These are phyloP conservation scores for Candida orba DNA, from an alignment of 805 yeast species.

Conservation along the genomic window DNA sequence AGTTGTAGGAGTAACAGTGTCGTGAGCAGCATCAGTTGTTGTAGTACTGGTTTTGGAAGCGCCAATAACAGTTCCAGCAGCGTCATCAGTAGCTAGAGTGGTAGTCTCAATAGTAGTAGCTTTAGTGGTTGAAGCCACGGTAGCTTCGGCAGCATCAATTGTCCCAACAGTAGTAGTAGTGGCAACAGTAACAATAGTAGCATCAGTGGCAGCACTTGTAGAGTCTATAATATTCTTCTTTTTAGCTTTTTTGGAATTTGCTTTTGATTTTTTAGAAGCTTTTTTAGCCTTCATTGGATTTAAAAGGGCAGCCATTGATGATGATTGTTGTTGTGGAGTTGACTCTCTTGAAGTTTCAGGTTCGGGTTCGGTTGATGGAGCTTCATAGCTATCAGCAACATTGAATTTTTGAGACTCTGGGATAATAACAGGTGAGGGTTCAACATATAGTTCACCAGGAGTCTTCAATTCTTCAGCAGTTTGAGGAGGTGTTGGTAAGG, in stretches of 20 bases:
- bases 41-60: neutral
- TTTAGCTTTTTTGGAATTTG: conserved; percentile 1
- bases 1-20: neutral
- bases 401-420: conserved; percentile 8
- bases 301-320: neutral
- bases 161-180: neutral
- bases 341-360: conserved; percentile 1
- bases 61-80: neutral
- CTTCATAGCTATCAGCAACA: conserved; percentile 1
- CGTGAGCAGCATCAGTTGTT: neutral
- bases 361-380: neutral
- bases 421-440: conserved; percentile 1
- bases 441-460: neutral
- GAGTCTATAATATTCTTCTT: conserved; percentile 1
- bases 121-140: conserved; percentile 2
- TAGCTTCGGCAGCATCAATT: conserved; percentile 1
- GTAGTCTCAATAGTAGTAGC: conserved; percentile 1
- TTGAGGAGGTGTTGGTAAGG: conserved; percentile 19
- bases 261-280: too few relatives aligned
- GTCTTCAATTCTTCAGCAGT: conserved; percentile 9
- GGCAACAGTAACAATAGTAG: neutral
- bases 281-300: too few relatives aligned
- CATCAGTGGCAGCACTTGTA: conserved; percentile 4
- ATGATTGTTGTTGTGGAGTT: conserved; percentile 2
- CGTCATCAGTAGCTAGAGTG: neutral